Percentiles rank a stretch among this genome's conserved stretches.
Conservation (phyloP, 257 asterid species). For the Osmanthus fragrans region DNA sequence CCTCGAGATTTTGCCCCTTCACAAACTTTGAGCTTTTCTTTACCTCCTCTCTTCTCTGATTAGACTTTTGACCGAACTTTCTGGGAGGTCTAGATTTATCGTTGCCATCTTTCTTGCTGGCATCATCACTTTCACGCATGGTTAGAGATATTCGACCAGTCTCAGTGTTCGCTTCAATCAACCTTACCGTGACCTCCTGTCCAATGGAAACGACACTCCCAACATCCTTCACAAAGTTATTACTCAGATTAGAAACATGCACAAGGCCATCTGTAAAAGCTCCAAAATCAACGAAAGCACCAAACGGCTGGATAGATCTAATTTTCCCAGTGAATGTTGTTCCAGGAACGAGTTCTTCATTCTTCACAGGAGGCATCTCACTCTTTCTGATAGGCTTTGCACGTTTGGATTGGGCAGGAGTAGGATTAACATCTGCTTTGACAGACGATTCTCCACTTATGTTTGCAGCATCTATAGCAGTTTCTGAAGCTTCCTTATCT, state of each 20-base stretch:
- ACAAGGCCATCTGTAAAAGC: conserved; percentile 97
- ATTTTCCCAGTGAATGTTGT: conserved; percentile 90
- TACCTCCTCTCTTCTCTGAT: conserved; percentile 55
- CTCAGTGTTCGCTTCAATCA: conserved; percentile 75
- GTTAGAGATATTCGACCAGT: conserved; percentile 82
- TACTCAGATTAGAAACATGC: conserved; percentile 85
- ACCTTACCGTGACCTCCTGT: conserved; percentile 87
- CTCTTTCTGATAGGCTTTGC: conserved; percentile 70
- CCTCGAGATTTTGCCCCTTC: conserved; percentile 81
- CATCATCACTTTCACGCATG: conserved; percentile 73
- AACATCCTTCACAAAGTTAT: conserved; percentile 86
- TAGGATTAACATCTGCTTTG: conserved; percentile 36
- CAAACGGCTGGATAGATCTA: conserved; percentile 88
- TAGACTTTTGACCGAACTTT: conserved; percentile 45
- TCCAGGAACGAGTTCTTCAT: conserved; percentile 79
- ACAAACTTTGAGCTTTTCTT: conserved; percentile 66
- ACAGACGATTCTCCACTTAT: conserved; percentile 40
- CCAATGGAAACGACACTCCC: conserved; percentile 77
- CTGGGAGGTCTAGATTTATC: conserved; percentile 69
- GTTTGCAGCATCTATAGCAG: conserved; percentile 38
- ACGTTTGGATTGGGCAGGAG: conserved; percentile 44
- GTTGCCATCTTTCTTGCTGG: conserved; percentile 41
- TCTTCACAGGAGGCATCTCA: conserved; percentile 87
- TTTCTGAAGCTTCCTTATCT: conserved; percentile 37
- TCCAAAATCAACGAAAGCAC: conserved; percentile 96